Base-by-base conservation (phyloP, 805 yeast genomes). In the Wickerhamia fluorescens region DNA sequence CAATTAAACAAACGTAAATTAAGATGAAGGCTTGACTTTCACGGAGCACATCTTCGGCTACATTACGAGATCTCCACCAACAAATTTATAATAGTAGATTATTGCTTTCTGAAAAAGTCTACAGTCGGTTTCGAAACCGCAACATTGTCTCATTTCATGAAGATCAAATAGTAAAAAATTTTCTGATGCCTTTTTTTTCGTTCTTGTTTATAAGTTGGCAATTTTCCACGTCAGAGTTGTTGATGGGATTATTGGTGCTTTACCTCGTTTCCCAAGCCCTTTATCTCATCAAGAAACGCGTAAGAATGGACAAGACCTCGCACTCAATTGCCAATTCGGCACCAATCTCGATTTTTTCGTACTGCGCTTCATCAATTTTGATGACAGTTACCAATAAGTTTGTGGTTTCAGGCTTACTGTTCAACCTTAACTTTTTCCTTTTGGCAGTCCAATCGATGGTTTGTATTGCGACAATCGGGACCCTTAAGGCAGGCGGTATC, bases 321-420 rank as follows among this genome's bases (percentile, higher is more conserved):
- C 30, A 46, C 27, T 52, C 66, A 16, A 37, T 63, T 22, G 70
- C 68, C 36, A 73, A 73, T 51, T 68, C 75, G 9, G 78, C 75
- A 6, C 78, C 79, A 7, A 49, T 82, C 34, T 81, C 94, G 28
- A 83, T 84, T 45, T 51, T 78, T 35, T 71, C 82, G 20, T 92
- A 92, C 75, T 92, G 99, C 71, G 68, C 71, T 31, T 84, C 98
- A 14, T 92, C 98, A 14, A 92, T 92, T 44, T 65, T 92, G 55
- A 92, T 92, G 98, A 92, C 98, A 17, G 87, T 88, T 38, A 88
- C 97, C 36, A 92, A 92, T 72, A 92, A 92, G 64, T 89, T 78
- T 53, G 97, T 92, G 35, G 81, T 92, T 35, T 73, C 83, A 14
- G 86, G 82, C 16, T 69, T 67, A 43, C 62, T 70, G 16, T 75